A percentile compares a stretch with the other conserved stretches of the same genome.
phyloP scores from a whole-genome alignment of 2,329 filamentous ascomycete genomes.

The Penicillium fuscoglaucum region DNA sequence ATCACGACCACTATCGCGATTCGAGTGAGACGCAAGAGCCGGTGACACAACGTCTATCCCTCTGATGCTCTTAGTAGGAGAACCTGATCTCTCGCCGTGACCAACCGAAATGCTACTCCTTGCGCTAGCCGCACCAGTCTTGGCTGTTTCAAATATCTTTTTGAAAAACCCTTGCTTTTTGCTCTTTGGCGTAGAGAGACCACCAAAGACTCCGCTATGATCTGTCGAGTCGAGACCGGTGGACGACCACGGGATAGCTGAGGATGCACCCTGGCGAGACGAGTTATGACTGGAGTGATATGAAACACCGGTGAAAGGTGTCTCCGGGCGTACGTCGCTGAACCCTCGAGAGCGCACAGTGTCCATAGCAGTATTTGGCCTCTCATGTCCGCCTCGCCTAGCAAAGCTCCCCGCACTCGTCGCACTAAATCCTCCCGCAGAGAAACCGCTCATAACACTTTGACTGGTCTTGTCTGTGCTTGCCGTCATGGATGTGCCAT shows the following conservation, averaged over 20 bases:
- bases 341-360: slow-evolving; percentile 41
- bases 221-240: slow-evolving; percentile 56
- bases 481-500: slow-evolving; percentile 62
- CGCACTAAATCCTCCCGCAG: slow-evolving; percentile 86
- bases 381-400: slow-evolving; percentile 56
- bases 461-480: slow-evolving; percentile 77
- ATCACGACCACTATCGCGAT: slow-evolving; percentile 61
- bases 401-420: slow-evolving; percentile 94
- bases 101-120: slow-evolving; percentile 74
- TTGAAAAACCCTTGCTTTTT: slow-evolving; percentile 92
- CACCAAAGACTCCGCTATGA: slow-evolving; percentile 69
- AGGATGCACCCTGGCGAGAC: slow-evolving; percentile 59
- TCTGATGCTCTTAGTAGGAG: slow-evolving; percentile 50
- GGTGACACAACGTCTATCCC: slow-evolving; percentile 49
- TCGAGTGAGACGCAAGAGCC: slow-evolving; percentile 33
- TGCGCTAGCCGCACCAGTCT: slow-evolving; percentile 87
- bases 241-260: slow-evolving; percentile 61
- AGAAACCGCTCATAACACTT: slow-evolving; percentile 91
- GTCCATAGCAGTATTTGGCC: slow-evolving; percentile 48
- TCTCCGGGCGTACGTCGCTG: slow-evolving; percentile 50
- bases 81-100: slow-evolving; percentile 48
- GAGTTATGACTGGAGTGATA: slow-evolving; percentile 84
- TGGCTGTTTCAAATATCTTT: slow-evolving; percentile 90
- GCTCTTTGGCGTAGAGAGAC: slow-evolving; percentile 70
- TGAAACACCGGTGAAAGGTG: slow-evolving; percentile 71